Percentiles rank a stretch among this genome's conserved stretches.
These are phyloP conservation scores for Penicillium robsamsonii DNA, from an alignment of 495 filamentous ascomycete genomes.

Conservation along the genomic window DNA sequence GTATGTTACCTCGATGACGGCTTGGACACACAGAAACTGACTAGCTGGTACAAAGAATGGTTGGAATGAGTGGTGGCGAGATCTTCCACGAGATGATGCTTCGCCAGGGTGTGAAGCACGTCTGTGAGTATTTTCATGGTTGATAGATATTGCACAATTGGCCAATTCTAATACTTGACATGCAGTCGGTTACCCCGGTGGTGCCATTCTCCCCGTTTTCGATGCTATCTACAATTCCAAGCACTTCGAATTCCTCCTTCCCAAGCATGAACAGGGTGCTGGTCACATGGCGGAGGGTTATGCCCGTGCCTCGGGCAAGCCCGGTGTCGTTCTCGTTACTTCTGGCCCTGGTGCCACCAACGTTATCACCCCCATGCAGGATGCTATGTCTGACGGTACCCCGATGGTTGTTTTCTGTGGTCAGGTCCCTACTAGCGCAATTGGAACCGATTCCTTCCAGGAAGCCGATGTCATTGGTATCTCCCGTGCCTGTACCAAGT, in stretches of 20 bases:
- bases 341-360: conserved; percentile 66
- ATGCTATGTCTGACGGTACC: conserved; percentile 61
- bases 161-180: conserved; percentile 8
- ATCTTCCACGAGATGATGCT: conserved; percentile 99
- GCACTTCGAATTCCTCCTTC: conserved; percentile 62
- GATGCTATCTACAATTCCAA: conserved; percentile 63
- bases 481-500: conserved; percentile 61
- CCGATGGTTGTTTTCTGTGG: conserved; percentile 64
- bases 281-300: conserved; percentile 68
- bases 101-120: conserved; percentile 83
- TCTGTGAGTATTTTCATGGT: conserved; percentile 61
- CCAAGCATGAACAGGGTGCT: conserved; percentile 63
- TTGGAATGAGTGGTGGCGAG: conserved; percentile 91
- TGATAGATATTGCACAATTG: conserved; percentile 1
- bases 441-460: conserved; percentile 63
- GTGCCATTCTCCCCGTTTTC: conserved; percentile 53
- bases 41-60: conserved; percentile 59
- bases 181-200: conserved; percentile 39
- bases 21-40: conserved; percentile 10
- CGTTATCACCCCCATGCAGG: conserved; percentile 61
- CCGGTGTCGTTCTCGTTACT: conserved; percentile 63
- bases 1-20: conserved; percentile 34
- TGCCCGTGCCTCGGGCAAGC: conserved; percentile 59
- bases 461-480: conserved; percentile 64
- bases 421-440: conserved; percentile 56